Conservation (phyloP, 169 alveolate genomes). For the Cryptosporidium felis region DNA sequence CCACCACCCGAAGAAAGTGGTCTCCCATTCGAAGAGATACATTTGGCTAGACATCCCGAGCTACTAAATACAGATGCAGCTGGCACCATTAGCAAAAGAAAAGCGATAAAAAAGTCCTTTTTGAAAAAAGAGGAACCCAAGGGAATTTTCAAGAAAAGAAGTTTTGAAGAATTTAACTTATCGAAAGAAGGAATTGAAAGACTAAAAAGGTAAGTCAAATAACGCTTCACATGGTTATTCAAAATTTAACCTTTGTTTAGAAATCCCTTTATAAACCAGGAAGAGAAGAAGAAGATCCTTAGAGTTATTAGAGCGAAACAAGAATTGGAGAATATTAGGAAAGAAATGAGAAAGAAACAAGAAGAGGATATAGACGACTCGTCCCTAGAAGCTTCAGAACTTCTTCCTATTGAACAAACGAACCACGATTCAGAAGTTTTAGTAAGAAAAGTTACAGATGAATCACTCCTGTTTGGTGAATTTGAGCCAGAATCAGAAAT, state of each 20-base stretch:
- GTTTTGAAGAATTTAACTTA: slow-evolving; percentile 10
- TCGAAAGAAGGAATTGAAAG: slow-evolving; percentile 13
- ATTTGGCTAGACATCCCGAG: slow-evolving; percentile 50
- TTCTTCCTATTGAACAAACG: background rate
- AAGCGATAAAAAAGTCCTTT: slow-evolving; percentile 29
- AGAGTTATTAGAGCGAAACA: slow-evolving; percentile 26
- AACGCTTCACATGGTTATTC: background rate
- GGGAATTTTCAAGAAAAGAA: background rate
- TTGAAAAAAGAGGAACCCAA: background rate
- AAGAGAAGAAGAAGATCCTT: slow-evolving; percentile 23
- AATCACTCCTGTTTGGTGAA: slow-evolving; percentile 20
- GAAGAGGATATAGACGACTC: background rate
- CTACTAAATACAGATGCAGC: slow-evolving; percentile 22
- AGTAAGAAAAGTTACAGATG: background rate
- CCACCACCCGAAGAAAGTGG: slow-evolving; percentile 33
- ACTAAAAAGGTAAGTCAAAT: slow-evolving; percentile 54
- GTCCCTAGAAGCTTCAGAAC: slow-evolving; percentile 5
- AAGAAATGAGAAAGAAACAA: background rate
- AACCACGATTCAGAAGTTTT: background rate
- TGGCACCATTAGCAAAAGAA: background rate
- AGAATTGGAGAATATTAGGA: background rate
- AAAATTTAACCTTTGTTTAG: background rate
- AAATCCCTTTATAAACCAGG: slow-evolving; percentile 50
- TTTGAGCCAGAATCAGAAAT: slow-evolving; percentile 24
- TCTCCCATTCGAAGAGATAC: slow-evolving; percentile 29